Percentiles rank a stretch among this genome's conserved stretches.
Evolutionary conservation across 164 flowering plant genomes (phyloP).

Genomic region (Chimonanthus praecox): DNA sequence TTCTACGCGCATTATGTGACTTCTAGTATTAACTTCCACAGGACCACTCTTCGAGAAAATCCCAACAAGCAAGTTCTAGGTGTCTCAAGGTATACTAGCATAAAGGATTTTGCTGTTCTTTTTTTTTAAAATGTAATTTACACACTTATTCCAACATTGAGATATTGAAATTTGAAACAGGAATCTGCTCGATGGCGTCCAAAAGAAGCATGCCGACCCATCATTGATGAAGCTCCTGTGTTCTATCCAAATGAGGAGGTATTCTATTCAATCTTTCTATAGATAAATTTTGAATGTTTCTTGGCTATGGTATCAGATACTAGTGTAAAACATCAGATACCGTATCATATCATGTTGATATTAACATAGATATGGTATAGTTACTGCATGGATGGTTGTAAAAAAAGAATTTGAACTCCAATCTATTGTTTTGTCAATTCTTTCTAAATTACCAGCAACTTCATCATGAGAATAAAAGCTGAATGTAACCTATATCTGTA

Average conservation of each 20-base stretch:
- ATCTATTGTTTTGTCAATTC: too few species aligned
- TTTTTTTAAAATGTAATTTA: background rate
- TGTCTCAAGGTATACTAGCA: constrained; percentile 29
- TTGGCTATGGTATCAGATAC: too few species aligned
- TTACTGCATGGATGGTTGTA: too few species aligned
- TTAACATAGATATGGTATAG: too few species aligned
- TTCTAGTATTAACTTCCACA: constrained; percentile 17
- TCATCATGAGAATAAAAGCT: too few species aligned
- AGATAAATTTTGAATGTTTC: background rate
- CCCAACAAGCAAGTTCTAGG: constrained; percentile 33
- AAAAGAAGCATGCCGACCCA: constrained; percentile 60
- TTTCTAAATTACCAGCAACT: too few species aligned
- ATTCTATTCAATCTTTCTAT: constrained; percentile 4
- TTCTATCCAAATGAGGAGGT: constrained; percentile 79
- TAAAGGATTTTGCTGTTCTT: background rate
- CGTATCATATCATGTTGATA: too few species aligned
- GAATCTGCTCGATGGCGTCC: constrained; percentile 66
- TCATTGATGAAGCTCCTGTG: constrained; percentile 72
- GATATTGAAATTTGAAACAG: constrained; percentile 30
- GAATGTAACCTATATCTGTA: background rate
- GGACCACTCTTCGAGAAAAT: constrained; percentile 28
- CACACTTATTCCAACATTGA: background rate
- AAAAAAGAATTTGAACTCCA: too few species aligned
- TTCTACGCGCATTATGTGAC: background rate
- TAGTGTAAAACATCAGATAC: too few species aligned